Evolutionary conservation across 2,329 filamentous ascomycete species (phyloP), one percentile per base, ranked within the genome.

Genomic region (Reticulascus tulasneorum): DNA sequence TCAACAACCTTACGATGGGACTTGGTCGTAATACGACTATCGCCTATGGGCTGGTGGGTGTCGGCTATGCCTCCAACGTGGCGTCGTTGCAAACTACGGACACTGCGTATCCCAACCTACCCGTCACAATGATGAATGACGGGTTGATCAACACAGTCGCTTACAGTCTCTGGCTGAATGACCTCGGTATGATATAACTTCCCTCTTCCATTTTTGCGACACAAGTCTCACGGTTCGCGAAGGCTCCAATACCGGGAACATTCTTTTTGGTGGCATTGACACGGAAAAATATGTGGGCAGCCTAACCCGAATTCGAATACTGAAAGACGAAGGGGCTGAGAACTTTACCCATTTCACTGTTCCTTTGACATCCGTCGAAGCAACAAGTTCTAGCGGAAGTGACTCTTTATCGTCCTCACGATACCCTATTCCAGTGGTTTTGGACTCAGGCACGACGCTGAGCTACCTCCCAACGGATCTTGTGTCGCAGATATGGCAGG

Each of bases 181-280:
- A 78, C 35, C 55, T 75, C 9, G 51, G 56, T 60, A 46, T 15
- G 51, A 44, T 12, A 12, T 35, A 4, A 29, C n/a, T 7, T 29
- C 7, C 7, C n/a, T 17, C 27, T 19, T 7, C 12, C 10, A 18
- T 16, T 21, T 21, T 28, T 8, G n/a, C 26, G 26, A 8, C 20
- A 20, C n/a, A 15, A 4, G 17, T 17, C 7, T 18, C 10, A 13
- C 6, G n/a, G 20, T 7, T 19, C 17, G 9, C 12, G 34, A 46
- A 57, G 67, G 67, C 39, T 60, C 84, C 1, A 79, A 71, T 41
- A 80, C 73, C 2, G 86, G 86, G 23, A 82, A 67, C 47, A 82
- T 91, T 41, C 66, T 91, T 2, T 93, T 91, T 47, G 86, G 86
- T 24, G 86, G 84, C n/a, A 78, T 90, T 40, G 85, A 91, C 54